Conservation (phyloP, 2,329 filamentous ascomycete genomes). For the Epichloe baconii region DNA sequence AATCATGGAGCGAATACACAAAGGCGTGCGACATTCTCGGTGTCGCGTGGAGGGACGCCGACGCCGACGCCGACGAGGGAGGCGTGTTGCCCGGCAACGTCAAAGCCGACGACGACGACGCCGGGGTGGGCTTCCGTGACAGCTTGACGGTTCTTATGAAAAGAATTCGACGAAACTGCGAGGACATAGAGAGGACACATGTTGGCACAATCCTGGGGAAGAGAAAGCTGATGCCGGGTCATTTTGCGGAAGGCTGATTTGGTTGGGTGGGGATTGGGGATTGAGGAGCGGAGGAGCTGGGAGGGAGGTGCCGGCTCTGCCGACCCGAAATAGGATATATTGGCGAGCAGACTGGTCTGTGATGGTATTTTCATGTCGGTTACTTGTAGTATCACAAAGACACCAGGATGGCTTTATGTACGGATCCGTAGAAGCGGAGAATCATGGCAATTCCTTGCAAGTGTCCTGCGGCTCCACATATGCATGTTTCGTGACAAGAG, state of each 20-base stretch:
- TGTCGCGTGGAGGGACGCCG: constrained; percentile 22
- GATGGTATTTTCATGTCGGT: no score
- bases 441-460: no score
- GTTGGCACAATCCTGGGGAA: constrained; percentile 20
- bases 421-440: no score
- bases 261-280: background rate
- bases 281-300: background rate
- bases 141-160: constrained; percentile 18
- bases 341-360: accelerated
- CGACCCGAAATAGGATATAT: background rate
- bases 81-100: no score
- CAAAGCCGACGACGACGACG: accelerated
- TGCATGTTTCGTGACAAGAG: no score
- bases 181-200: constrained; percentile 24
- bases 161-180: constrained; percentile 19
- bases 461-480: no score
- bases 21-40: constrained; percentile 38
- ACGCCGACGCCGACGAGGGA: constrained; percentile 8
- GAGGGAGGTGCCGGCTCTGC: background rate
- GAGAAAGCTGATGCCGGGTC: constrained; percentile 6
- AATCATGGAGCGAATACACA: constrained; percentile 38
- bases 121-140: constrained; percentile 6
- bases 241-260: background rate
- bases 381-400: no score
- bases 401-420: no score